These are phyloP conservation scores for Podospora didyma DNA, from an alignment of 495 filamentous ascomycete genomes.

Conservation along the genomic window DNA sequence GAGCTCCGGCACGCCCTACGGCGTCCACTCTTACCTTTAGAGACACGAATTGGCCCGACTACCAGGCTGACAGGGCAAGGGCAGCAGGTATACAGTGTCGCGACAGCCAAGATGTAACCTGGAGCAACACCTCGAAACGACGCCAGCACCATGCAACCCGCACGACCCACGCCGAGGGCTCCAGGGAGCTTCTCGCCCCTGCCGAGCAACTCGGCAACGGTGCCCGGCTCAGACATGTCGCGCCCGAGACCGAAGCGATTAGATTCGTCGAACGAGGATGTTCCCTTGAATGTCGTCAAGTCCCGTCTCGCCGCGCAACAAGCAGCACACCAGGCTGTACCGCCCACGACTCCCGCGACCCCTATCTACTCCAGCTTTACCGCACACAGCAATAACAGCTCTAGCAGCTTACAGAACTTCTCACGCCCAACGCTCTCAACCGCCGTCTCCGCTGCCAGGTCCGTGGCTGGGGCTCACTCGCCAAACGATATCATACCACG, in stretches of 20 bases:
- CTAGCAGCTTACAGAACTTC: conserved; percentile 49
- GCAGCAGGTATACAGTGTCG: background rate
- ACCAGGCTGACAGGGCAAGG: background rate
- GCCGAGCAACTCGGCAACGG: conserved; percentile 20
- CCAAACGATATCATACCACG: conserved; percentile 26
- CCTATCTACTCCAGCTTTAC: conserved; percentile 35
- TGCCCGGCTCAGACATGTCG: conserved; percentile 27
- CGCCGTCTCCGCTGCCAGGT: conserved; percentile 33
- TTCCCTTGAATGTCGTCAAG: conserved; percentile 30
- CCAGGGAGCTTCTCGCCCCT: conserved; percentile 56
- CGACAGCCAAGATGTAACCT: conserved; percentile 32
- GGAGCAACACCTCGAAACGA: conserved; percentile 6
- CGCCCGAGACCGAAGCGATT: conserved; percentile 35
- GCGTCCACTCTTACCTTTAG: too few relatives aligned
- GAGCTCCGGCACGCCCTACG: too few relatives aligned
- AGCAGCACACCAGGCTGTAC: conserved; percentile 16
- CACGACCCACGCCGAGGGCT: conserved; percentile 43
- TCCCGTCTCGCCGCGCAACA: conserved; percentile 9
- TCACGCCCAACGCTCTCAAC: conserved; percentile 45
- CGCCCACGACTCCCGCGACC: conserved; percentile 24
- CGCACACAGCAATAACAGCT: conserved; percentile 28
- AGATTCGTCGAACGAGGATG: conserved; percentile 44
- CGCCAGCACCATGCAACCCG: conserved; percentile 43
- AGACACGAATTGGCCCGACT: too few relatives aligned
- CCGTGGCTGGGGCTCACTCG: conserved; percentile 27